These are phyloP conservation scores for Schizopora paradoxa DNA, from an alignment of 1,284 basidiomycete genomes.

Conservation along the genomic window DNA sequence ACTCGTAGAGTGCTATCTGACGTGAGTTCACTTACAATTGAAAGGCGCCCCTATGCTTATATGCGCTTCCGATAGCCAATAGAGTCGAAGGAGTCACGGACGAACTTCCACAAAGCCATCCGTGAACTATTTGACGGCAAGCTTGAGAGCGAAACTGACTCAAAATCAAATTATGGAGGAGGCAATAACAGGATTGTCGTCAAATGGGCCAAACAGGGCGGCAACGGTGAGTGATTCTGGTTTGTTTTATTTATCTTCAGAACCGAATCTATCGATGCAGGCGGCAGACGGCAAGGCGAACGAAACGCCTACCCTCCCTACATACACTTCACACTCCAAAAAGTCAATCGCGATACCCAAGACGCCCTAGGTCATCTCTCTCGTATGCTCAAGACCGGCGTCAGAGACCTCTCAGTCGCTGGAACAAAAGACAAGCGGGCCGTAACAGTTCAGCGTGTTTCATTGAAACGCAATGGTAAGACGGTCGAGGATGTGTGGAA, in stretches of 20 bases:
- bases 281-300: conserved; percentile 36
- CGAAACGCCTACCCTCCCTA: conserved; percentile 78
- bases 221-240: conserved; percentile 32
- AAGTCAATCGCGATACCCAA: conserved; percentile 96
- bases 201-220: conserved; percentile 59
- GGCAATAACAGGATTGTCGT: conserved; percentile 69
- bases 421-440: conserved; percentile 99
- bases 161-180: conserved; percentile 41
- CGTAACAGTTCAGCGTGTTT: conserved; percentile 91
- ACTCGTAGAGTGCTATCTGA: conserved; percentile 72
- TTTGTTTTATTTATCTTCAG: neutral
- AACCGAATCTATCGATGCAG: conserved; percentile 14
- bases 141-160: conserved; percentile 78
- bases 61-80: conserved; percentile 56
- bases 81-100: conserved; percentile 73
- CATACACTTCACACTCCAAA: conserved; percentile 96
- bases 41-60: conserved; percentile 18
- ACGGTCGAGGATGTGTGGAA: conserved; percentile 85
- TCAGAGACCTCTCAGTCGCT: conserved; percentile 83
- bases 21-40: conserved; percentile 42
- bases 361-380: conserved; percentile 83
- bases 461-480: conserved; percentile 73
- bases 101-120: conserved; percentile 76
- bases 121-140: conserved; percentile 80
- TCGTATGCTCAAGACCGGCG: conserved; percentile 66